phyloP scores from a whole-genome alignment of 202 grass and related monocot genomes.

The Zoysia matrella region DNA sequence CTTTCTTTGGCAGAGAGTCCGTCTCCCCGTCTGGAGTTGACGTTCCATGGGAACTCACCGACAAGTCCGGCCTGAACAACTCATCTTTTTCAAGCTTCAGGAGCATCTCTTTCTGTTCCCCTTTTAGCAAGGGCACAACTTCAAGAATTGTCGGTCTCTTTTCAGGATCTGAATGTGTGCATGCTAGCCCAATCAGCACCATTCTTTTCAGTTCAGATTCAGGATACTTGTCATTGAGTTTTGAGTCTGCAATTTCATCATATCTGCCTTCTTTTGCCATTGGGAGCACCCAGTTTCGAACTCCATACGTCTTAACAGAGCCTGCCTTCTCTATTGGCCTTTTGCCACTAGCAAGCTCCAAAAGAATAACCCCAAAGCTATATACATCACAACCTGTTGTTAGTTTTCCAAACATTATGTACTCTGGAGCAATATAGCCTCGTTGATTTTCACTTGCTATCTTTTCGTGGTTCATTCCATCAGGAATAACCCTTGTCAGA shows the following conservation, averaged over 20 bases:
- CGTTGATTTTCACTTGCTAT: conserved; percentile 62
- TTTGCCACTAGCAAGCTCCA: conserved; percentile 77
- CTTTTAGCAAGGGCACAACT: conserved; percentile 64
- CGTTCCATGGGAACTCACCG: conserved; percentile 46
- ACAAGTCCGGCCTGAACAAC: conserved; percentile 56
- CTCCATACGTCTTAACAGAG: conserved; percentile 41
- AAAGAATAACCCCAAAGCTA: conserved; percentile 75
- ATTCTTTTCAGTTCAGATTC: conserved; percentile 73
- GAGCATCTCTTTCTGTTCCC: conserved; percentile 69
- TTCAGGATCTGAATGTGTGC: conserved; percentile 66
- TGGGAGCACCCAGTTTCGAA: conserved; percentile 72
- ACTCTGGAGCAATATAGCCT: conserved; percentile 81
- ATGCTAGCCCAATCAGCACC: conserved; percentile 70
- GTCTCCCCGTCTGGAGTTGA: conserved; percentile 52
- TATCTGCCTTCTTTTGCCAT: conserved; percentile 69
- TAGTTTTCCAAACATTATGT: conserved; percentile 66
- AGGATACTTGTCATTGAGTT: conserved; percentile 71
- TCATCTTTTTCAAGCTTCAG: conserved; percentile 59
- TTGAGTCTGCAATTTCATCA: conserved; percentile 74
- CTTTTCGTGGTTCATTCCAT: conserved; percentile 58
- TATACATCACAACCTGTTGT: conserved; percentile 71
- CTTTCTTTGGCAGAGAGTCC: conserved; percentile 38
- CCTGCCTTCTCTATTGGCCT: conserved; percentile 59
- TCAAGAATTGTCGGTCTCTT: conserved; percentile 72
- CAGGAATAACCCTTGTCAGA: conserved; percentile 62